phyloP scores from a whole-genome alignment of 2,329 filamentous ascomycete genomes.

The Fusarium compactum region DNA sequence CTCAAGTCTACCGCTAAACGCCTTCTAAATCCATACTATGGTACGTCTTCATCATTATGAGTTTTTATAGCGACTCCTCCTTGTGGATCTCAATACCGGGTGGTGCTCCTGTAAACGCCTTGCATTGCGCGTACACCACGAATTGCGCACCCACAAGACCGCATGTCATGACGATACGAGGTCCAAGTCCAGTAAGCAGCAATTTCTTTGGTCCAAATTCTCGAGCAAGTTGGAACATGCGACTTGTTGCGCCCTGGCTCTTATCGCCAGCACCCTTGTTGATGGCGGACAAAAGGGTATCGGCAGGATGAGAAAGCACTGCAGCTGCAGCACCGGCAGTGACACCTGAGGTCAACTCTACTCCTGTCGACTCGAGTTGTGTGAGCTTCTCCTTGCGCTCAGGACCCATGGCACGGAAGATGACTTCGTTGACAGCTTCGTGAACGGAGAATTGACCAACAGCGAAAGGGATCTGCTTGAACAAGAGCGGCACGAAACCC shows the following conservation, averaged over 20 bases:
- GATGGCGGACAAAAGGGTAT: conserved; percentile 69
- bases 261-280: conserved; percentile 66
- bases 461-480: conserved; percentile 93
- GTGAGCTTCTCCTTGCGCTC: conserved; percentile 75
- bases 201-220: conserved; percentile 65
- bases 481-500: conserved; percentile 86
- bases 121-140: conserved; percentile 68
- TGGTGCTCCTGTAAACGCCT: conserved; percentile 64
- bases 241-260: conserved; percentile 60
- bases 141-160: conserved; percentile 66
- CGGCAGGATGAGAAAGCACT: conserved; percentile 88
- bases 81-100: conserved; percentile 67
- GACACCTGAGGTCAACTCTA: conserved; percentile 88
- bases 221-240: conserved; percentile 64
- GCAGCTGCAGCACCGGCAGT: conserved; percentile 90
- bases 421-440: conserved; percentile 84
- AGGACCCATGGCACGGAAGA: conserved; percentile 76
- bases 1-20: conserved; percentile 21
- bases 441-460: conserved; percentile 95
- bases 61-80: conserved; percentile 48
- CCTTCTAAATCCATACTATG: neutral
- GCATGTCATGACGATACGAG: conserved; percentile 66
- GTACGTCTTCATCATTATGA: conserved; percentile 1
- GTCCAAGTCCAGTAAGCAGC: conserved; percentile 61
- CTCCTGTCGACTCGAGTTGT: conserved; percentile 78